Base-by-base conservation (phyloP, 176 grass and related monocot species). In the Raddia guianensis region DNA sequence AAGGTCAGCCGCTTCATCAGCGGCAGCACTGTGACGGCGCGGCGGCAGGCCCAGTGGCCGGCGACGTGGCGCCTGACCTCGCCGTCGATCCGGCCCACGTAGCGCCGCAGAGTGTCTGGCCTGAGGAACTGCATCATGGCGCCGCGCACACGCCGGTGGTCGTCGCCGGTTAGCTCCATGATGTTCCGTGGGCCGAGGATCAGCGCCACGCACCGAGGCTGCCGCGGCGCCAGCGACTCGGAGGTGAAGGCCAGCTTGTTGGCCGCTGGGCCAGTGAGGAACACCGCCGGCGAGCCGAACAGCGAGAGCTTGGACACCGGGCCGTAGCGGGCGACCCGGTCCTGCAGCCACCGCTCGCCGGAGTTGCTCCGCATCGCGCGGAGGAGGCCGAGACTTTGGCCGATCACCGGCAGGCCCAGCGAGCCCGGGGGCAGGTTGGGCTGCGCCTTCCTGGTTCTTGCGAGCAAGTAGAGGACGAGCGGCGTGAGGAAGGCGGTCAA, bases 301-400 rank as follows among this genome's bases (percentile, higher is more conserved):
- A 93, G 84, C 2, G 87, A 92, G 18, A 92, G 76, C 84, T 92
- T 92, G 4, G 76, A 92, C 19, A 92, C 87, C 2, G 84, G 61
- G 10, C 91, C 91, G 49, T 93, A 84, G 77, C 70, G 80, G 46
- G 48, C 49, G 51, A 81, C 72, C 6, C 72, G 32, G 32, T 35
- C 44, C 12, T 37, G 61, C 4, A 91, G 21, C 89, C 89, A 91
- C 16, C 58, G 73, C 67, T 88, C 86, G 21, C 58, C 90, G 37
- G 66, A 70, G 62, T 88, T 85, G 82, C 9, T 5, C 16, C 74
- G 78, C 90, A 91, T 88, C 27, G 90, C 86, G 53, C 82, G 78
- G 77, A 91, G 90, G 5, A 91, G 78, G 40, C 53, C 62, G 0
- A 91, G 53, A 73, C 90, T 91, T 61, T 91, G 78, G 6, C 90